Conservation (phyloP, 306 rosid genomes). For the Dryas alaskensis region DNA sequence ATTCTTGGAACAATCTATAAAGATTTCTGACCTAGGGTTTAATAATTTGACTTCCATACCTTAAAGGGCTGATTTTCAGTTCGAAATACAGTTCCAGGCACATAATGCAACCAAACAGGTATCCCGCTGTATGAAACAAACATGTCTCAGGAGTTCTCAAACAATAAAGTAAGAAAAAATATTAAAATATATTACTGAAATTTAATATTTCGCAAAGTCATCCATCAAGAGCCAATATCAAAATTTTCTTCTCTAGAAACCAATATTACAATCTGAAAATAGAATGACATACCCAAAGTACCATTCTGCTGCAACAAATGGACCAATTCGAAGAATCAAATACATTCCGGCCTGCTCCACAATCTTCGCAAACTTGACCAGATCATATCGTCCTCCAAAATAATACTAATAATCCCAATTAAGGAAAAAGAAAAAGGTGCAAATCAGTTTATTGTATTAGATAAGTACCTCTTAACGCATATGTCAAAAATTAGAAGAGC, state of each 20-base stretch:
- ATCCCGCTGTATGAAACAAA: conserved; percentile 66
- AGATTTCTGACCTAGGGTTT: neutral
- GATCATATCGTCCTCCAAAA: conserved; percentile 55
- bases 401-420: conserved; percentile 33
- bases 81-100: conserved; percentile 85
- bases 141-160: conserved; percentile 13
- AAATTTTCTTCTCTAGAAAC: neutral
- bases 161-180: conserved; percentile 5
- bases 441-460: neutral
- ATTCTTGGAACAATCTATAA: neutral
- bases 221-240: conserved; percentile 3
- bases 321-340: conserved; percentile 56
- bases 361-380: conserved; percentile 52
- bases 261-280: neutral
- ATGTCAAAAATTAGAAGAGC: neutral
- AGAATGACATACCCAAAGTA: conserved; percentile 40
- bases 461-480: neutral
- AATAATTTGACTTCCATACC: conserved; percentile 47
- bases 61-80: conserved; percentile 74
- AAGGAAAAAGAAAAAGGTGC: neutral
- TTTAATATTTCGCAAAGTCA: neutral
- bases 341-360: conserved; percentile 50
- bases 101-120: conserved; percentile 91
- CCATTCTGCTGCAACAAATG: conserved; percentile 59
- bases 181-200: neutral